A percentile compares a stretch with the other conserved stretches of the same genome.
phyloP scores from a whole-genome alignment of 2,329 filamentous ascomycete species.

The Nigrospora sphaerica region DNA sequence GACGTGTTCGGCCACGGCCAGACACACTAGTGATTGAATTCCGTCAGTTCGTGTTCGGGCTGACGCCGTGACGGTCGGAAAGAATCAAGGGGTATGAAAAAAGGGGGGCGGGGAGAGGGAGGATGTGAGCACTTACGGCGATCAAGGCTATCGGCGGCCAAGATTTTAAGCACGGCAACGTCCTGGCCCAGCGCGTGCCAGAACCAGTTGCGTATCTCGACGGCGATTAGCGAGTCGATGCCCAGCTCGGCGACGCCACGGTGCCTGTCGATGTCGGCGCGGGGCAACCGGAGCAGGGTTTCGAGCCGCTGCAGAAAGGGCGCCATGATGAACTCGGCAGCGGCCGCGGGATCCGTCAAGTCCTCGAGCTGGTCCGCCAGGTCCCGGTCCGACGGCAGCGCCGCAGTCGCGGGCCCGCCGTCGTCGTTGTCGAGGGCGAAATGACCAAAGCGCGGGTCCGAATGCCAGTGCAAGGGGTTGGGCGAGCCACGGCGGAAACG shows the following conservation, averaged over 20 bases:
- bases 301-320: constrained; percentile 22
- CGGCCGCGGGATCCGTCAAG: constrained; percentile 10
- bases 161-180: constrained; percentile 23
- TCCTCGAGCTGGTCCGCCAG: constrained; percentile 20
- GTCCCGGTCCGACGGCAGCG: constrained; percentile 6
- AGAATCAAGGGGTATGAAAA: background rate
- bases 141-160: constrained; percentile 16
- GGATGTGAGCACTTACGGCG: constrained; percentile 9
- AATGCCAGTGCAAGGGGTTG: constrained; percentile 32
- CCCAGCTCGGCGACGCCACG: constrained; percentile 28
- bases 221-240: constrained; percentile 32
- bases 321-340: constrained; percentile 16
- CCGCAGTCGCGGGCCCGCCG: constrained; percentile 1
- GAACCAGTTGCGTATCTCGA: constrained; percentile 32
- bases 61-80: background rate
- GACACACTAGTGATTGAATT: background rate
- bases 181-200: constrained; percentile 22
- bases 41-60: background rate
- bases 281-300: constrained; percentile 21
- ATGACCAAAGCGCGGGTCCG: constrained; percentile 35
- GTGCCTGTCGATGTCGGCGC: constrained; percentile 19
- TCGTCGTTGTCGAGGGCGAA: constrained; percentile 15
- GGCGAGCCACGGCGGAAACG: constrained; percentile 24
- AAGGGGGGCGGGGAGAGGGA: background rate
- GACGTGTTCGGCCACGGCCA: background rate